Conservation (phyloP, 129 eudicot genomes). For the Saussurea involucrata region DNA sequence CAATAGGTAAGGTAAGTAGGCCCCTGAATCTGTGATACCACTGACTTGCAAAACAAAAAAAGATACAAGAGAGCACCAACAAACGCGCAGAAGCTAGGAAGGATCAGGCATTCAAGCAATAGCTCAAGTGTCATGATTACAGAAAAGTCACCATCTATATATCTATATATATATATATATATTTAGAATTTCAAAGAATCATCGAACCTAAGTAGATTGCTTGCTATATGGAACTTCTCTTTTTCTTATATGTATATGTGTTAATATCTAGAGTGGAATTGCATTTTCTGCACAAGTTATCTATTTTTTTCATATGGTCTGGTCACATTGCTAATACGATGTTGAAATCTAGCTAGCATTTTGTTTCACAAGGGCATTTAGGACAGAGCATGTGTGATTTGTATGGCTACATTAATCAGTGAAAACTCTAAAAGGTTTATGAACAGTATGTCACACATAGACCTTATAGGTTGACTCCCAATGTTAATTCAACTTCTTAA, state of each 20-base stretch:
- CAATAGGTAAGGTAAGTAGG: too few species aligned
- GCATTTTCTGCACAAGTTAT: neutral
- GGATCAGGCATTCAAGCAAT: too few species aligned
- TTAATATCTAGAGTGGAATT: neutral
- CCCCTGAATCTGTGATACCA: too few species aligned
- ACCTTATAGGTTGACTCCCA: neutral
- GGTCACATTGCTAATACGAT: neutral
- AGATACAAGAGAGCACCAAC: too few species aligned
- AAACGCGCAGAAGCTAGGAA: too few species aligned
- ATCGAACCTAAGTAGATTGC: too few species aligned
- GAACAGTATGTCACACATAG: neutral
- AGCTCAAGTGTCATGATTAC: too few species aligned
- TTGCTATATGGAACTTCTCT: too few species aligned
- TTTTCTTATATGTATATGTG: neutral
- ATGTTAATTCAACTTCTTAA: neutral
- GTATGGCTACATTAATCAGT: neutral
- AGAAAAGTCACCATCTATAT: too few species aligned
- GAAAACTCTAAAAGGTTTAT: neutral
- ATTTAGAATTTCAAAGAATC: too few species aligned
- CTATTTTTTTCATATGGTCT: neutral
- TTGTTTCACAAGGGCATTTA: neutral
- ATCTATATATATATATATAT: too few species aligned
- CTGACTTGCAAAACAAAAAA: too few species aligned
- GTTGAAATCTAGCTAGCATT: neutral
- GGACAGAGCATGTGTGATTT: neutral